Evolutionary conservation across 139 green algal genomes (phyloP), one percentile per base, ranked within the genome.

Genomic region (Micractinium conductrix): DNA sequence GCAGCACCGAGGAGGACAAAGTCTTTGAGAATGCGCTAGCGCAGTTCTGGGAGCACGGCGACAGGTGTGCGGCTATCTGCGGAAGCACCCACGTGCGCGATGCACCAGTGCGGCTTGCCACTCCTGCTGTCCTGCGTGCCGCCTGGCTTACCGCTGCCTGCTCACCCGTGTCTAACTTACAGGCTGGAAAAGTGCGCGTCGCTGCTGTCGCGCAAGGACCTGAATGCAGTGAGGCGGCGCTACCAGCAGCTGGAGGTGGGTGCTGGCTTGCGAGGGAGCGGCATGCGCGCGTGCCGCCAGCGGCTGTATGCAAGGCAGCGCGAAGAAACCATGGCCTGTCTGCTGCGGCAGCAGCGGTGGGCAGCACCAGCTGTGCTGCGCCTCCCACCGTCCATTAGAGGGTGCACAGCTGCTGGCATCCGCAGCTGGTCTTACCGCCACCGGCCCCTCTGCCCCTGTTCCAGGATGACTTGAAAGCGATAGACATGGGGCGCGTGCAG

Each of bases 381-480:
- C n/a, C n/a, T n/a, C n/a, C n/a, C n/a, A n/a, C n/a, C n/a, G n/a
- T n/a, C n/a, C n/a, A n/a, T n/a, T n/a, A n/a, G n/a, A n/a, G n/a
- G n/a, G n/a, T n/a, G n/a, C n/a, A n/a, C n/a, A n/a, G n/a, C 12
- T 4, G 40, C 17, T 4, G n/a, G 50, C 22, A 44, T 26, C 26
- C 38, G 7, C 42, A 14, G 9, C 14, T 53, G 4, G 70, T 10
- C 22, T 40, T 26, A 16, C 42, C 6, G n/a, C 62, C 30, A 17
- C 62, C 35, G 12, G 33, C 65, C 58, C 33, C 21, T 33, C 65
- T 44, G 65, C 65, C n/a, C n/a, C n/a, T n/a, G n/a, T n/a, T 85
- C 30, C 85, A 93, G 89, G 88, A 94, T 65, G 93, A 96, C 79
- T 79, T 96, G 24, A 38, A 63, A 12, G 91, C 87, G 68, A 95